Evolutionary conservation across 257 asterid species (phyloP).

Genomic region (Lithospermum erythrorhizon): DNA sequence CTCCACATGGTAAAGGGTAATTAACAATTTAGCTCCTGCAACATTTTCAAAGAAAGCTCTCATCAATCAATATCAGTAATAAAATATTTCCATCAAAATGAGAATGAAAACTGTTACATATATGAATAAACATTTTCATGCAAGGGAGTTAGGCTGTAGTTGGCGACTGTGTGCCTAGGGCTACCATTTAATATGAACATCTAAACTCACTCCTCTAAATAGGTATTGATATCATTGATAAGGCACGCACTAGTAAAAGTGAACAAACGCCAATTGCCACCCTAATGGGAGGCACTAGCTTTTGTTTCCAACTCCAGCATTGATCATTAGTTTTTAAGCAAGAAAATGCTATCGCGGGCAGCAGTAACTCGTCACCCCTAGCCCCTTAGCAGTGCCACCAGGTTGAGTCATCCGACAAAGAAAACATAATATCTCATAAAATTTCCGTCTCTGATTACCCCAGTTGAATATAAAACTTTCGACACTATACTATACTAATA

Average conservation of each 20-base stretch:
- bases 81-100: not conserved
- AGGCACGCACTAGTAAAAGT: not conserved
- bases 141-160: not conserved
- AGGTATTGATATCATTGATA: not conserved
- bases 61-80: not conserved
- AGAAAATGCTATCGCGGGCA: too few relatives aligned
- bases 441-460: not conserved
- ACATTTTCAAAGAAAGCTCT: not conserved
- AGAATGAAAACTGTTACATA: not conserved
- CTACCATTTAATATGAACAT: too few relatives aligned
- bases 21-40: constrained; percentile 27
- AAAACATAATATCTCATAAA: not conserved
- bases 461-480: not conserved
- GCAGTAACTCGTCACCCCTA: not conserved
- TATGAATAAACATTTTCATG: too few relatives aligned
- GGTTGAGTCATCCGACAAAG: not conserved
- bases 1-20: constrained; percentile 66
- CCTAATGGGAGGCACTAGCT: too few relatives aligned
- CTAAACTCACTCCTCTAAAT: too few relatives aligned
- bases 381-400: not conserved
- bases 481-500: not conserved
- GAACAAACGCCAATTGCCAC: not conserved
- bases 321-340: too few relatives aligned
- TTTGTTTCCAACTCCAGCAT: not conserved
- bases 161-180: too few relatives aligned